Percentiles rank a stretch among this genome's conserved stretches.
These are phyloP conservation scores for Ceratonia siliqua DNA, from an alignment of 306 rosid species.

Conservation along the genomic window DNA sequence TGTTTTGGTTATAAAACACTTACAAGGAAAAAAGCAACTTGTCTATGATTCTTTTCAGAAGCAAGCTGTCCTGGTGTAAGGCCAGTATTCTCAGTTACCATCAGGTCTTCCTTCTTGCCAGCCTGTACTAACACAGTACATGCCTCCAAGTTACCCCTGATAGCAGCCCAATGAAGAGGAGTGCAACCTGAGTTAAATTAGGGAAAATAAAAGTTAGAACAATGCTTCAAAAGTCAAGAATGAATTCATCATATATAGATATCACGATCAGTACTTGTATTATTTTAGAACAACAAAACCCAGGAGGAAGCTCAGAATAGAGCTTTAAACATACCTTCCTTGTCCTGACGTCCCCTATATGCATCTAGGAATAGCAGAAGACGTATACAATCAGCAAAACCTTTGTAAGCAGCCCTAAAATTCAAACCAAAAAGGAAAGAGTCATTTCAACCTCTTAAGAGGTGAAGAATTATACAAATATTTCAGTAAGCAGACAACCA, in stretches of 20 bases:
- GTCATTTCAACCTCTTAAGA: neutral
- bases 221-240: constrained; percentile 27
- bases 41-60: constrained; percentile 94
- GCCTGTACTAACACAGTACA: constrained; percentile 98
- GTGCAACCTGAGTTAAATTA: constrained; percentile 73
- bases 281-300: constrained; percentile 20
- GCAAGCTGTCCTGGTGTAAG: constrained; percentile 99
- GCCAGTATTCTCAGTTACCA: constrained; percentile 91
- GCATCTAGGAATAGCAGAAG: constrained; percentile 94
- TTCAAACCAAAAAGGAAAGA: constrained; percentile 21
- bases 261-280: constrained; percentile 12
- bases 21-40: constrained; percentile 99
- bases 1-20: constrained; percentile 56
- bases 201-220: constrained; percentile 4
- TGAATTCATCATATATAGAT: neutral
- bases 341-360: constrained; percentile 87
- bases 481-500: neutral
- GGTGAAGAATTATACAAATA: neutral
- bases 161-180: constrained; percentile 99
- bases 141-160: constrained; percentile 94
- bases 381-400: constrained; percentile 92
- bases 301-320: neutral
- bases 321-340: constrained; percentile 67
- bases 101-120: constrained; percentile 94
- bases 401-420: constrained; percentile 99